phyloP scores from a whole-genome alignment of 176 grass and related monocot species.

The Elaeis guineensis region DNA sequence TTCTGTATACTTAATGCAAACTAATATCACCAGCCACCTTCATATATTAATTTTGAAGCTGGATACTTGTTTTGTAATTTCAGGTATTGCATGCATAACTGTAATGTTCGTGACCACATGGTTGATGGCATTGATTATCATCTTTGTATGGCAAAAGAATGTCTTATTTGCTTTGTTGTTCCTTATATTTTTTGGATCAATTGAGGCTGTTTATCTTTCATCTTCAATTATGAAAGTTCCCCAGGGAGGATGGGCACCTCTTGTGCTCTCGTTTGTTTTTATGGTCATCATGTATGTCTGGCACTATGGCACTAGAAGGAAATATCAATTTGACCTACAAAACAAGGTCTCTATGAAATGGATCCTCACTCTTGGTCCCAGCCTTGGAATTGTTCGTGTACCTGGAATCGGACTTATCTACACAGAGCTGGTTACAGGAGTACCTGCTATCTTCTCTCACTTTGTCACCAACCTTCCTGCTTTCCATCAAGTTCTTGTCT shows the following conservation, averaged over 20 bases:
- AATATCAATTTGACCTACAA: constrained; percentile 84
- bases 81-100: constrained; percentile 93
- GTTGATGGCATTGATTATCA: constrained; percentile 66
- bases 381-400: constrained; percentile 89
- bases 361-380: constrained; percentile 79
- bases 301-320: constrained; percentile 72
- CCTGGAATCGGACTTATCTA: constrained; percentile 96
- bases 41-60: constrained; percentile 22
- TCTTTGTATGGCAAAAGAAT: constrained; percentile 92
- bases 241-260: constrained; percentile 88
- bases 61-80: constrained; percentile 24
- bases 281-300: constrained; percentile 96
- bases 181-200: constrained; percentile 78
- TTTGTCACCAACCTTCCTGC: constrained; percentile 92
- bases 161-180: constrained; percentile 49
- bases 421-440: constrained; percentile 84
- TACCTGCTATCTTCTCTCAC: constrained; percentile 89
- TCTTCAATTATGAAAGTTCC: constrained; percentile 88
- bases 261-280: constrained; percentile 69
- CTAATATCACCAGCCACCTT: no score
- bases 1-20: no score
- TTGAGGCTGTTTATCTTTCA: constrained; percentile 75
- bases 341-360: constrained; percentile 98
- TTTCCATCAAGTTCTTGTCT: constrained; percentile 91
- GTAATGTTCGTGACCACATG: constrained; percentile 94